A percentile compares a stretch with the other conserved stretches of the same genome.
phyloP scores from a whole-genome alignment of 768 basidiomycete genomes.

The Lactarius indigo region DNA sequence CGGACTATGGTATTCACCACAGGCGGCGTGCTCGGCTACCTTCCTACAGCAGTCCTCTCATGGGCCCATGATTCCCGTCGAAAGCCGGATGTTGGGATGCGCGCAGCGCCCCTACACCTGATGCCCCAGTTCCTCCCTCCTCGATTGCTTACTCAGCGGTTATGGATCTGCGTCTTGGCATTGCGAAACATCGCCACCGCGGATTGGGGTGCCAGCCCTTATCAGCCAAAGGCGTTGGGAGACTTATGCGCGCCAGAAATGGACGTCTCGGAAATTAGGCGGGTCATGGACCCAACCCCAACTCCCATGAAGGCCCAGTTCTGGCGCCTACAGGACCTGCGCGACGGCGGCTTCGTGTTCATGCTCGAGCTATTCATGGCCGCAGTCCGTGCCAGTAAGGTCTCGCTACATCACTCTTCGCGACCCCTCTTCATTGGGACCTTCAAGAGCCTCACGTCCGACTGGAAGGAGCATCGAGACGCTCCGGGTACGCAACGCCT shows the following conservation, averaged over 20 bases:
- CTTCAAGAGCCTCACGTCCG: constrained; percentile 4
- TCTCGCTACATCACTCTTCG: neutral
- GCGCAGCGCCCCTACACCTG: neutral
- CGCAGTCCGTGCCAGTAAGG: constrained; percentile 2
- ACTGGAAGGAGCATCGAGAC: constrained; percentile 4
- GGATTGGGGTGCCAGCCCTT: neutral
- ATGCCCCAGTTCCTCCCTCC: constrained; percentile 16
- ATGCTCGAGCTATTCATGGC: constrained; percentile 17
- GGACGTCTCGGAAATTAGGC: constrained; percentile 1
- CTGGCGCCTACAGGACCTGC: constrained; percentile 15
- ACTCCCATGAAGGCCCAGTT: constrained; percentile 9
- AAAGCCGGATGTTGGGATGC: neutral
- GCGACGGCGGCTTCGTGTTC: constrained; percentile 16
- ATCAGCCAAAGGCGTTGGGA: constrained; percentile 6
- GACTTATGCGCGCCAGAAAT: constrained; percentile 11
- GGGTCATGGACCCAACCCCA: constrained; percentile 1
- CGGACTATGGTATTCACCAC: constrained; percentile 3
- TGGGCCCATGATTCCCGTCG: constrained; percentile 8
- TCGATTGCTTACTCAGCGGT: constrained; percentile 1
- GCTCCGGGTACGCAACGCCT: constrained; percentile 13
- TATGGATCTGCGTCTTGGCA: constrained; percentile 11
- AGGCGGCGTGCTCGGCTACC: constrained; percentile 8
- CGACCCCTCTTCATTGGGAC: constrained; percentile 10
- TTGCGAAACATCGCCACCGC: neutral
- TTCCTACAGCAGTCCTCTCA: constrained; percentile 11